Base-by-base conservation (phyloP, 495 filamentous ascomycete species). In the Parmelia sp. region DNA sequence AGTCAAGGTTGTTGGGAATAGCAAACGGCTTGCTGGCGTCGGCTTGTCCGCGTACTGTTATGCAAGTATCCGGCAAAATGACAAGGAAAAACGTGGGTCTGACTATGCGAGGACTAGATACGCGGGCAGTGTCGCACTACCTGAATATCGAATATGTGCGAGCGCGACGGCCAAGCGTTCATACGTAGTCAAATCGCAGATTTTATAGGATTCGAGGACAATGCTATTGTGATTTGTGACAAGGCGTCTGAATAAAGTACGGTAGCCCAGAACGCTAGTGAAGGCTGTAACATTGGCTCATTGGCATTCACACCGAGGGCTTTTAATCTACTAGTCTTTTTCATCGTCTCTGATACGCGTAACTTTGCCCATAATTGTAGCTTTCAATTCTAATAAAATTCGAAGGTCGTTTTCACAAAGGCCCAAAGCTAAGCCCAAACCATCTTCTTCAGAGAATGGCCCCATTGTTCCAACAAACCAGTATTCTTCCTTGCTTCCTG, bases 401-500 rank as follows among this genome's bases (percentile, higher is more conserved):
- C n/a, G n/a, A n/a, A n/a, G n/a, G n/a, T n/a, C n/a, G n/a, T n/a
- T n/a, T n/a, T n/a, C n/a, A n/a, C n/a, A n/a, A 60, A 60, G 33
- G 27, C 21, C n/a, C 15, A 17, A 55, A 5, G 8, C 49, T 53
- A 62, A 56, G 60, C 60, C 60, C 60, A 62, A 35, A 62, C 49
- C 60, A 62, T 31, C 60, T 56, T 62, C 60, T 62, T 62, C 25
- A 62, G 37, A n/a, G 60, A 62, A 55, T 62, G 60, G n/a, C 60
- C 60, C 60, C 60, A 62, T 72, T 90, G 85, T 78, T 98, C 92
- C 51, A 98, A 71, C 70, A 92, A 78, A 9, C 91, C 89, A 4
- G 93, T 97, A 62, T 87, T 90, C 77, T 84, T 90, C 84, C 83
- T 91, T 65, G 94, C 94, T 71, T 96, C 91, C 4, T 81, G 83